phyloP scores from a whole-genome alignment of 805 yeast genomes.

The Saccharomyces eubayanus region DNA sequence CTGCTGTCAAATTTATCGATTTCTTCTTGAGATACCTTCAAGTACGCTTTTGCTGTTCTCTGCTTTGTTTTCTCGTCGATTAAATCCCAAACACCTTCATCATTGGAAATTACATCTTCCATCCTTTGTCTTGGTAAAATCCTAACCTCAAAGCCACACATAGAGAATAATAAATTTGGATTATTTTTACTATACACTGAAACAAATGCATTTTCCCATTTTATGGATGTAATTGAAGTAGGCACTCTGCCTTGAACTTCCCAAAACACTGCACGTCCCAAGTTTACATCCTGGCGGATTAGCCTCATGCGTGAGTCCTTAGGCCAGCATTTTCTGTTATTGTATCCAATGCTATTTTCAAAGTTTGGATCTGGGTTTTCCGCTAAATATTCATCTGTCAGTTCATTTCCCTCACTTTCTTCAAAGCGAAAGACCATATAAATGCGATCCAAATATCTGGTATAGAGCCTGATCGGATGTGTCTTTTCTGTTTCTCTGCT shows the following conservation, averaged over 20 bases:
- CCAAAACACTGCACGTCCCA: conserved; percentile 91
- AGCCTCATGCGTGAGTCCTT: conserved; percentile 83
- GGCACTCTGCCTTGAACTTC: conserved; percentile 79
- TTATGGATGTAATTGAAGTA: conserved; percentile 55
- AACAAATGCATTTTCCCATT: conserved; percentile 74
- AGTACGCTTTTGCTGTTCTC: conserved; percentile 78
- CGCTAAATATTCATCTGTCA: conserved; percentile 64
- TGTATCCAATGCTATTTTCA: conserved; percentile 77
- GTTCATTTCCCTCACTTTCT: conserved; percentile 63
- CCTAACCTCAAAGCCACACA: conserved; percentile 94
- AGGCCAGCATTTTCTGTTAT: conserved; percentile 92
- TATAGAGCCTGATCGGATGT: conserved; percentile 73
- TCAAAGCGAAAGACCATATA: conserved; percentile 72
- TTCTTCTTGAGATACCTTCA: conserved; percentile 76
- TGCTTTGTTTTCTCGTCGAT: conserved; percentile 64
- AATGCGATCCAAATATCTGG: conserved; percentile 75
- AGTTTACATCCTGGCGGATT: conserved; percentile 81
- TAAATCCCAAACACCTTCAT: conserved; percentile 91
- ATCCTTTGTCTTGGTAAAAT: conserved; percentile 67
- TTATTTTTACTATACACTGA: conserved; percentile 88
- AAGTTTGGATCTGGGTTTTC: conserved; percentile 92
- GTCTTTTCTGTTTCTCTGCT: conserved; percentile 48
- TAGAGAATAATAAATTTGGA: conserved; percentile 76
- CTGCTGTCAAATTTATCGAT: conserved; percentile 74
- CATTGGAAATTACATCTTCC: conserved; percentile 42